Evolutionary conservation across 2,329 filamentous ascomycete species (phyloP), one percentile per base, ranked within the genome.

Genomic region (Trichoderma hamatum): DNA sequence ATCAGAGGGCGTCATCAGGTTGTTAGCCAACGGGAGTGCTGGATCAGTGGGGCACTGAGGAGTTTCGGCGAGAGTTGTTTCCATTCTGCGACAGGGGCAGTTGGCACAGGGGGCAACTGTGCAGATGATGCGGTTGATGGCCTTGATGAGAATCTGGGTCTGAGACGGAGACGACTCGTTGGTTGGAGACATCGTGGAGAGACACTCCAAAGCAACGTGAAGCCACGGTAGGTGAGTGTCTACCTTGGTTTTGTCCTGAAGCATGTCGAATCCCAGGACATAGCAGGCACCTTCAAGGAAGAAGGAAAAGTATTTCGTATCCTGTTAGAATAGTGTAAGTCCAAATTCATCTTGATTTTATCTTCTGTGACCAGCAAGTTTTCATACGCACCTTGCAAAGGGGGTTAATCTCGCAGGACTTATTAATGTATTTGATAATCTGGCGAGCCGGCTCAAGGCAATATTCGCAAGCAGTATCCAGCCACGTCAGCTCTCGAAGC

Each of bases 121-220:
- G 54, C 36, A 66, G 52, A 66, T 28, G 63, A 66, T 66, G 54
- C 63, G 63, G 28, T 66, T 66, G 54, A 66, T 58, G 54, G 36
- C 63, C 30, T 66, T 66, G 63, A 66, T 66, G 28, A 66, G 63
- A 39, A 66, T 51, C 63, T 58, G 39, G n/a, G 21, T 58, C 24
- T 66, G 63, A 19, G 52, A 49, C 0, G 63, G 54, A 1, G 63
- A 66, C 6, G 63, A n/a, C 9, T 49, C 36, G 28, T 66, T 66
- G 14, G 34, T 16, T 3, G 63, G 63, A 49, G 54, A 32, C 63
- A 66, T 66, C n/a, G 36, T 49, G n/a, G 52, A 58, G 3, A 66
- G 63, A n/a, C 63, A 66, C 28, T 66, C 63, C n/a, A 66, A 28
- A 1, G 63, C 63, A 26, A 32, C 63, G 28, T 66, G 63, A 10